A percentile compares a stretch with the other conserved stretches of the same genome.
These are phyloP conservation scores for Byssochlamys sp. DNA, from an alignment of 2,329 filamentous ascomycete genomes.

Conservation along the genomic window DNA sequence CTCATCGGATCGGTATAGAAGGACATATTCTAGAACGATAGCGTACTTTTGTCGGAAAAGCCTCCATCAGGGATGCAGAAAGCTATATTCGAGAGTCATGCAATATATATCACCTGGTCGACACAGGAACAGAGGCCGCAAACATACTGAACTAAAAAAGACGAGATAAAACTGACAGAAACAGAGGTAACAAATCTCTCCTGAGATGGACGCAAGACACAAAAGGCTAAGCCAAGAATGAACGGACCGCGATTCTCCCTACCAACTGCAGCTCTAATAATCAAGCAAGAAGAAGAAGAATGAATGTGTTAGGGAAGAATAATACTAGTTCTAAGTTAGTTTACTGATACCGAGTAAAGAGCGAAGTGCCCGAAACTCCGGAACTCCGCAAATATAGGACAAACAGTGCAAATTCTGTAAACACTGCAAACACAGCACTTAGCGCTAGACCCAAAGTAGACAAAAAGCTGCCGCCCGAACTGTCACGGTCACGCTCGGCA, in stretches of 20 bases:
- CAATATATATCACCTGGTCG: neutral
- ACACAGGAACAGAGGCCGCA: neutral
- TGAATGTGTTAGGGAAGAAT: neutral
- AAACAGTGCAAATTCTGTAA: neutral
- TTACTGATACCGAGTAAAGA: neutral
- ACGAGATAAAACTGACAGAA: neutral
- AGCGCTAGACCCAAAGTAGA: neutral
- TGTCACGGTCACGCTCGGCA: neutral
- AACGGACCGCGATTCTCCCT: neutral
- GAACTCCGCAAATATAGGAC: neutral
- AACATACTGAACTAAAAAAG: neutral
- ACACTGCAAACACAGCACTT: neutral
- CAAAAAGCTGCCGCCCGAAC: neutral
- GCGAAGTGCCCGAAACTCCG: neutral
- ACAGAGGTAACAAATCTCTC: neutral
- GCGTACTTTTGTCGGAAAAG: slow-evolving; percentile 5
- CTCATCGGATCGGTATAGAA: slow-evolving; percentile 7
- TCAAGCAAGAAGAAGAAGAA: neutral
- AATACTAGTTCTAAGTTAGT: neutral
- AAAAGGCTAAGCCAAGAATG: neutral
- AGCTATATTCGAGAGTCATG: neutral
- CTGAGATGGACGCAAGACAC: neutral
- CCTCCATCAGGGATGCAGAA: slow-evolving; percentile 9
- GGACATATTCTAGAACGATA: slow-evolving; percentile 6
- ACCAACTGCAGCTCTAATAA: neutral